A percentile compares a stretch with the other conserved stretches of the same genome.
These are phyloP conservation scores for Colletotrichum euphorbiae DNA, from an alignment of 2,329 filamentous ascomycete genomes.

Conservation along the genomic window DNA sequence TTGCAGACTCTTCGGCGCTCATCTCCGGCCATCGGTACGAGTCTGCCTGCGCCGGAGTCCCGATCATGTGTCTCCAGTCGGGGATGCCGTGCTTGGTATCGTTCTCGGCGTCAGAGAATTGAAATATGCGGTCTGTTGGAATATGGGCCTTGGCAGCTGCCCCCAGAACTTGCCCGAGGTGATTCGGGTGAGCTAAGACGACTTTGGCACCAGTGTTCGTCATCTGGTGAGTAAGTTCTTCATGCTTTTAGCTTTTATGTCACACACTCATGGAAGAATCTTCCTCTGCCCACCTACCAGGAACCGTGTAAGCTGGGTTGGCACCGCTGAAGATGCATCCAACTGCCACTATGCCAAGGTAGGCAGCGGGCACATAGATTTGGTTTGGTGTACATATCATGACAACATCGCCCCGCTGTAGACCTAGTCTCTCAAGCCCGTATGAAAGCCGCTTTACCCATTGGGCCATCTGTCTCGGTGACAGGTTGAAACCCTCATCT, in stretches of 20 bases:
- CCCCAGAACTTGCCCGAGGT: constrained; percentile 56
- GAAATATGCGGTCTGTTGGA: constrained; percentile 56
- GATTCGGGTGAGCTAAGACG: constrained; percentile 60
- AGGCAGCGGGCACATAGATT: constrained; percentile 65
- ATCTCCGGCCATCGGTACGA: constrained; percentile 57
- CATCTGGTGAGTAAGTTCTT: constrained; percentile 65
- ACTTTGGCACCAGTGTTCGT: constrained; percentile 61
- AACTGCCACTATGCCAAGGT: constrained; percentile 64
- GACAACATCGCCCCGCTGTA: constrained; percentile 62
- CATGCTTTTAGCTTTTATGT: constrained; percentile 16
- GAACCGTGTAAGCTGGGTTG: constrained; percentile 63
- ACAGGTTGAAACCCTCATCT: constrained; percentile 56
- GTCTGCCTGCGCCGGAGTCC: constrained; percentile 46
- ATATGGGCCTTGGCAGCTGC: constrained; percentile 56
- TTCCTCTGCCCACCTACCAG: constrained; percentile 48
- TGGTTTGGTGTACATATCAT: constrained; percentile 67
- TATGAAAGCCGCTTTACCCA: constrained; percentile 64
- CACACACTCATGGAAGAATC: background rate
- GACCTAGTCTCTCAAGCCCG: constrained; percentile 59
- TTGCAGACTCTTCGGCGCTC: constrained; percentile 48
- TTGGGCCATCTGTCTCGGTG: constrained; percentile 58
- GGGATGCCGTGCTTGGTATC: constrained; percentile 47
- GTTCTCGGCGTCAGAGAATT: constrained; percentile 58
- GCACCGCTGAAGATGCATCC: constrained; percentile 66
- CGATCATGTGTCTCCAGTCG: constrained; percentile 57